Percentiles rank a stretch among this genome's conserved stretches.
Evolutionary conservation across 495 filamentous ascomycete genomes (phyloP).

Genomic region (Neurospora tetraspora): DNA sequence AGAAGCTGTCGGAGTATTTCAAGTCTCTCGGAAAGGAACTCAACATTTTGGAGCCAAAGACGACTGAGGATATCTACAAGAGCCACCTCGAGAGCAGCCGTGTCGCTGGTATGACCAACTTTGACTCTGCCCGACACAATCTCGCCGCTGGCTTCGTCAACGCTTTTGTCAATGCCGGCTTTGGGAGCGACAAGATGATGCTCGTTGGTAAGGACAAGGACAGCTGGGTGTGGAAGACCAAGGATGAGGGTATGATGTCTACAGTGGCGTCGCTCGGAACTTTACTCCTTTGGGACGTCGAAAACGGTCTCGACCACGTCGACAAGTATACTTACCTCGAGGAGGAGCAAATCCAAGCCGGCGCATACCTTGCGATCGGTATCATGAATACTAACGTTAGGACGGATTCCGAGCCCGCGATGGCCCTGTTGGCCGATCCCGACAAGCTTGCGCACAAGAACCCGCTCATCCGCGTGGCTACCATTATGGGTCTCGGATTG

Average conservation of each 20-base stretch:
- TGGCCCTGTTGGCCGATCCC: constrained; percentile 71
- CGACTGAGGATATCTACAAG: constrained; percentile 99
- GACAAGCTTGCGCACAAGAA: constrained; percentile 70
- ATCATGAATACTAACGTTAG: constrained; percentile 89
- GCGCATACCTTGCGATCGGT: constrained; percentile 79
- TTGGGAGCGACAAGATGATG: constrained; percentile 96
- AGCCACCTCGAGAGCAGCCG: constrained; percentile 92
- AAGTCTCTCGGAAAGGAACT: constrained; percentile 89
- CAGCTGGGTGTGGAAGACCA: constrained; percentile 98
- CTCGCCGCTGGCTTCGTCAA: constrained; percentile 95
- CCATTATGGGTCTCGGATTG: constrained; percentile 92
- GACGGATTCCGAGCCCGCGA: constrained; percentile 73
- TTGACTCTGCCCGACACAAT: constrained; percentile 92
- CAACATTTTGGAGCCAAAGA: constrained; percentile 93
- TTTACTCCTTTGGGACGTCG: constrained; percentile 83
- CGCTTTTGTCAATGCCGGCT: constrained; percentile 90
- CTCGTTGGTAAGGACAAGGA: constrained; percentile 70
- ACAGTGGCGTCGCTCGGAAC: constrained; percentile 89
- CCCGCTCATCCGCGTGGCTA: constrained; percentile 61
- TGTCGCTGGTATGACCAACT: constrained; percentile 82
- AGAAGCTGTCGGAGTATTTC: constrained; percentile 81
- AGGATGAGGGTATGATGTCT: constrained; percentile 94
- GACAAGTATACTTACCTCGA: constrained; percentile 79
- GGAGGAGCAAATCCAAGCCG: constrained; percentile 83
- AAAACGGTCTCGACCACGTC: constrained; percentile 78